phyloP scores from a whole-genome alignment of 2,329 filamentous ascomycete species.

The Aspergillus vadensis region DNA sequence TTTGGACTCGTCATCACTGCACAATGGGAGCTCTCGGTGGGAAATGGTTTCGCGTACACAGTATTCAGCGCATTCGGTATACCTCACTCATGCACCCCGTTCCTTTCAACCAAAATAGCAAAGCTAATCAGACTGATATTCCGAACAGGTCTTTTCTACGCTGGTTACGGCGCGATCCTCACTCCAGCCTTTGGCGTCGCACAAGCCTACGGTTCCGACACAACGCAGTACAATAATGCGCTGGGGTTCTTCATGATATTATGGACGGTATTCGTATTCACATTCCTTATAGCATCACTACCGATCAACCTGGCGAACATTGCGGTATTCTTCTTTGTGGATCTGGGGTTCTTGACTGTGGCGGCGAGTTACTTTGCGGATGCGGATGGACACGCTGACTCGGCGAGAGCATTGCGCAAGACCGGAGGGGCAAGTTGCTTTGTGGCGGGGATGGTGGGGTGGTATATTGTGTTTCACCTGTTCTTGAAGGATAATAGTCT shows the following conservation, averaged over 20 bases:
- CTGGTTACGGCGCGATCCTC: slow-evolving; percentile 52
- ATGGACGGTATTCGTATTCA: slow-evolving; percentile 52
- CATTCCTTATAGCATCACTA: slow-evolving; percentile 50
- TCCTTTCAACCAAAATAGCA: too few relatives aligned
- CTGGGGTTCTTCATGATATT: slow-evolving; percentile 53
- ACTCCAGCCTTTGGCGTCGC: slow-evolving; percentile 51
- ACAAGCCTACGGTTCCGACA: slow-evolving; percentile 48
- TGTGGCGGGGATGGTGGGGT: slow-evolving; percentile 49
- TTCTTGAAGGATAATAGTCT: slow-evolving; percentile 45
- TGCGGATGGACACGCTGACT: slow-evolving; percentile 45
- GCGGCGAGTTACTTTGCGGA: slow-evolving; percentile 50
- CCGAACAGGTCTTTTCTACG: slow-evolving; percentile 49
- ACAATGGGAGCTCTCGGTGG: slow-evolving; percentile 57
- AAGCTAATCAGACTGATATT: too few relatives aligned
- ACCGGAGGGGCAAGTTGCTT: slow-evolving; percentile 52
- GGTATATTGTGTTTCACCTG: slow-evolving; percentile 48
- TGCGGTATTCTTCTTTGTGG: slow-evolving; percentile 51
- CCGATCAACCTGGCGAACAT: slow-evolving; percentile 52
- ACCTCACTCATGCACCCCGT: background rate
- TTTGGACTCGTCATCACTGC: slow-evolving; percentile 58
- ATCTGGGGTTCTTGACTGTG: slow-evolving; percentile 48
- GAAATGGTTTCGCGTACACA: slow-evolving; percentile 57
- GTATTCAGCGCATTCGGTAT: slow-evolving; percentile 57
- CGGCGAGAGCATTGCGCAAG: slow-evolving; percentile 44
- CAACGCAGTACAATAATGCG: slow-evolving; percentile 51